These are phyloP conservation scores for Pseudogymnoascus verrucosus DNA, from an alignment of 2,329 filamentous ascomycete genomes.

Conservation along the genomic window DNA sequence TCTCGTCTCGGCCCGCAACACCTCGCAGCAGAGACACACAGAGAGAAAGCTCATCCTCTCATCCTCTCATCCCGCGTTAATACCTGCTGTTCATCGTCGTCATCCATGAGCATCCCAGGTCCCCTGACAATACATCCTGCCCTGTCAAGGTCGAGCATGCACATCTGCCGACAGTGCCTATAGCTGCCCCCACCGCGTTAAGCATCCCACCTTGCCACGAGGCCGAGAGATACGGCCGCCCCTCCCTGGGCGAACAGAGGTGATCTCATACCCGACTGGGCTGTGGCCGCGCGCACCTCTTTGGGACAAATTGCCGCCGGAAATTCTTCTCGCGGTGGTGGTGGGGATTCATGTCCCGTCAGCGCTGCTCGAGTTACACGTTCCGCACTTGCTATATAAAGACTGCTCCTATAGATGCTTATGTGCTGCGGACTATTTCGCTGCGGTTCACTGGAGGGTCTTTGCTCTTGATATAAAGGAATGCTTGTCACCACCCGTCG, in stretches of 20 bases:
- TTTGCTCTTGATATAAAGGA: conserved; percentile 4
- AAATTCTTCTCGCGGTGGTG: conserved; percentile 5
- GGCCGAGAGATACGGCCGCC: conserved; percentile 5
- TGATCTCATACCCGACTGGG: conserved; percentile 7
- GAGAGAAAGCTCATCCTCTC: not conserved
- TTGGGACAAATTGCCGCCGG: conserved; percentile 7
- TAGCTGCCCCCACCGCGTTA: conserved; percentile 4
- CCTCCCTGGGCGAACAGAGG: not conserved
- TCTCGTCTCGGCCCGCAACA: not conserved
- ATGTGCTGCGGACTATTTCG: not conserved
- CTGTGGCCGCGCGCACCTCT: conserved; percentile 3
- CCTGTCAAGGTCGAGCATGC: conserved; percentile 3
- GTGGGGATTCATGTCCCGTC: conserved; percentile 1
- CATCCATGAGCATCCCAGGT: not conserved
- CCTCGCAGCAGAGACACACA: not conserved
- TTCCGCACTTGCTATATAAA: conserved; percentile 1
- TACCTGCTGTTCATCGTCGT: not conserved
- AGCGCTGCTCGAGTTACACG: conserved; percentile 3
- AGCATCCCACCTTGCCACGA: conserved; percentile 8
- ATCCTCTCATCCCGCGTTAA: not conserved
- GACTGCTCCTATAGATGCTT: conserved; percentile 7
- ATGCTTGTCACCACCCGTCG: not conserved
- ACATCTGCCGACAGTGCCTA: conserved; percentile 5
- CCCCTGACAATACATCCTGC: not conserved
- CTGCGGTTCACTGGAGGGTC: conserved; percentile 2